Base-by-base conservation (phyloP, 495 filamentous ascomycete genomes). In the Trypethelium eluteriae region DNA sequence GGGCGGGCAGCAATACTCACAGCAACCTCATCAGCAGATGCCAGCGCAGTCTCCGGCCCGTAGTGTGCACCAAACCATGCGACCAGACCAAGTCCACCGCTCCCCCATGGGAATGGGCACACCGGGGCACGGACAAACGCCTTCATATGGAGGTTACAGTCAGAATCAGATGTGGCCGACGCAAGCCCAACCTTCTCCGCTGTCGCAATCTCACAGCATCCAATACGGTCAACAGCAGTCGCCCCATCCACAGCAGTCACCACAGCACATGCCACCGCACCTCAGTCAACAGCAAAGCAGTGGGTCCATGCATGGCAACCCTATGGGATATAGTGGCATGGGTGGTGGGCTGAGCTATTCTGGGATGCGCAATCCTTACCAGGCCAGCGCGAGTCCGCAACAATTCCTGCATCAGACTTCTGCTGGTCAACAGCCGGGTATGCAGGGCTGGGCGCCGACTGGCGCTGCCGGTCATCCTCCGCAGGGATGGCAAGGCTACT, bases 231-330 rank as follows among this genome's bases (percentile, higher is more conserved):
- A 79, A 38, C 77, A 72, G 32, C 73, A 76, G 4, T 76, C 79
- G 47, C 80, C 73, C 34, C 78, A 77, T 63, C 78, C 80, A 18
- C 76, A 75, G 46, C 75, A 74, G 39, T 75, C 75, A 7, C 72
- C 75, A 7, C 70, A 74, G 25, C 72, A 74, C 39, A 84, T 85
- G 44, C 83, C 81, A 6, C 81, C 83, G 38, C 82, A 85, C 36
- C 86, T 86, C 67, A 79, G 87, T 16, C 86, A 84, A 38, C 88
- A 88, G 32, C 78, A 80, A 14, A 73, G 74, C 25, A 74, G 73
- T 63, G 66, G 64, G 25, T 63, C 72, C 25, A 76, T 76, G 76
- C 53, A 59, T 32, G 67, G 68, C 71, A 79, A 41, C 70, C 78
- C 66, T 39, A 73, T 67, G 14, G 68, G 71, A 25, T 81, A 68